phyloP scores from a whole-genome alignment of 73 alveolate species.

The Tetrahymena elliotti region DNA sequence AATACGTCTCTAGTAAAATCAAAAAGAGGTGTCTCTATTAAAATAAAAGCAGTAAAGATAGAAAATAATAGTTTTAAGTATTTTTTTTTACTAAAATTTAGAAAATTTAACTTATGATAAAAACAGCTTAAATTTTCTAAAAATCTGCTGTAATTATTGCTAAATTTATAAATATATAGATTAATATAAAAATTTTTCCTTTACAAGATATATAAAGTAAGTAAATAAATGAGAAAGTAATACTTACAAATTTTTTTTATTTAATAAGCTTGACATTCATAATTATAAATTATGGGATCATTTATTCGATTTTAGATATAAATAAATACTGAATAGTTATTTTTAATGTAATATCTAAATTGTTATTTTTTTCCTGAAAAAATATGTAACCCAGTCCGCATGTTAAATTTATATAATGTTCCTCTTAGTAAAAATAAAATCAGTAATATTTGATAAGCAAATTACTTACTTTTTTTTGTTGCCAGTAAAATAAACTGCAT shows the following conservation, averaged over 20 bases:
- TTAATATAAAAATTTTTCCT: too few species aligned
- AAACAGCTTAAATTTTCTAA: too few species aligned
- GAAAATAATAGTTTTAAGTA: too few species aligned
- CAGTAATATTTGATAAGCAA: not conserved
- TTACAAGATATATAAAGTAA: not conserved
- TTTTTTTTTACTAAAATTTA: too few species aligned
- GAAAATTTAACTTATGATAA: too few species aligned
- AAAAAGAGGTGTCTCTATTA: too few species aligned
- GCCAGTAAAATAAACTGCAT: not conserved
- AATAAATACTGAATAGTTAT: not conserved
- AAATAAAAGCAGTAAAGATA: too few species aligned
- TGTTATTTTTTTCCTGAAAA: too few species aligned
- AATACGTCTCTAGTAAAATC: too few species aligned
- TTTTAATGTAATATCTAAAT: not conserved
- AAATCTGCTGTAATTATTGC: too few species aligned
- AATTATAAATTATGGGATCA: too few species aligned
- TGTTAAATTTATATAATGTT: not conserved
- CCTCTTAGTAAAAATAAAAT: not conserved
- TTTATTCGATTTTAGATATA: not conserved
- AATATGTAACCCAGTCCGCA: not conserved
- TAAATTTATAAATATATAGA: too few species aligned
- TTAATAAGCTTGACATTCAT: not conserved
- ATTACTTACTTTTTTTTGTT: not conserved
- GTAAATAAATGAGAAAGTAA: not conserved
- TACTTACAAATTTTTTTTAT: not conserved